phyloP scores from a whole-genome alignment of 2,329 filamentous ascomycete genomes.

The Ophiosphaerella narmari region DNA sequence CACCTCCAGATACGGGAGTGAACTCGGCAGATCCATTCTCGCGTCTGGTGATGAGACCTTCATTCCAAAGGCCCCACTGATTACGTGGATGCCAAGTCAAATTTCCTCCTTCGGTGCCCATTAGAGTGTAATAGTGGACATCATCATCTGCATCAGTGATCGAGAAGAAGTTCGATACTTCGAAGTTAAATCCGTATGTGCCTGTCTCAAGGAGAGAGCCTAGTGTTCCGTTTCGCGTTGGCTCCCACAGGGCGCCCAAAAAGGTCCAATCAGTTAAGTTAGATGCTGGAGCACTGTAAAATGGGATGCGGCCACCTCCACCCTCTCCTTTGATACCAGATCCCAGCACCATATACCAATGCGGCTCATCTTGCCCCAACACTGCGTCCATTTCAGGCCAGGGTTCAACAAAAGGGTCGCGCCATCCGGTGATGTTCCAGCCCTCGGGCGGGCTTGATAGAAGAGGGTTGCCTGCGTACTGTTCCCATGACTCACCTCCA shows the following conservation, averaged over 20 bases:
- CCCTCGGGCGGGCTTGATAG: slow-evolving; percentile 49
- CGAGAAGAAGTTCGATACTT: slow-evolving; percentile 55
- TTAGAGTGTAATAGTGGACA: slow-evolving; percentile 52
- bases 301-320: slow-evolving; percentile 53
- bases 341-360: slow-evolving; percentile 54
- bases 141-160: slow-evolving; percentile 50
- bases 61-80: slow-evolving; percentile 54
- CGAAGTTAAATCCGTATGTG: slow-evolving; percentile 54
- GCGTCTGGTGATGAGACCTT: slow-evolving; percentile 48
- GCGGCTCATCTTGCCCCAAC: slow-evolving; percentile 48
- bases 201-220: slow-evolving; percentile 51
- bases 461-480: slow-evolving; percentile 54
- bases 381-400: slow-evolving; percentile 51
- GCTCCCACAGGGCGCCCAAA: slow-evolving; percentile 54
- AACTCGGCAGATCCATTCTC: slow-evolving; percentile 53
- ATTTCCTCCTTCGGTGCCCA: slow-evolving; percentile 52
- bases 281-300: slow-evolving; percentile 52
- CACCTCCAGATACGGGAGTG: slow-evolving; percentile 50
- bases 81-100: slow-evolving; percentile 46
- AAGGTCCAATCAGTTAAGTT: slow-evolving; percentile 55
- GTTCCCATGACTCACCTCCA: slow-evolving; percentile 53
- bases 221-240: slow-evolving; percentile 48
- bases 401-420: slow-evolving; percentile 39
- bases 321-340: slow-evolving; percentile 54
- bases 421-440: slow-evolving; percentile 52